Base-by-base conservation (phyloP, 305 asterid species). In the Rubia tinctorum region DNA sequence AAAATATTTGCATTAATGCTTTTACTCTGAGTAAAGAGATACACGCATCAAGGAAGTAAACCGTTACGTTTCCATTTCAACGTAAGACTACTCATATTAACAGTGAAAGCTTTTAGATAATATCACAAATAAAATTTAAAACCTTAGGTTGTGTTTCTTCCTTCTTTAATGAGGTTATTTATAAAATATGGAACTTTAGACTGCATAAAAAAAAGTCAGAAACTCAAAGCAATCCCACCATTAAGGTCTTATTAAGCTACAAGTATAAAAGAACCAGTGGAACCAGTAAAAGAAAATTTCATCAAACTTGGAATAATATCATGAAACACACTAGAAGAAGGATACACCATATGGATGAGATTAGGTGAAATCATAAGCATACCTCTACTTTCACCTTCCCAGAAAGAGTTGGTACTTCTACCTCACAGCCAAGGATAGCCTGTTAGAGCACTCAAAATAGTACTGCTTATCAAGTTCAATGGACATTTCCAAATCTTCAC, bases 351-450 rank as follows among this genome's bases (percentile, higher is more conserved):
- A 75, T 71, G 62, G 27, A 63, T 60, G 62, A 77, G 40, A 75
- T 69, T 53, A 67, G 56, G 72, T 37, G 53, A 60, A 63, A 3
- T 44, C 8, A 58, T 13, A 30, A 64, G 56, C 91, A 80, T 86
- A 88, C 98, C 79, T 76, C 87, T 75, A 94, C 71, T 76, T 85
- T 84, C 72, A 76, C 79, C 82, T 80, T 84, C 81, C 97, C 97
- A 71, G 86, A 79, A 55, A 94, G 82, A 73, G 98, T 91, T 73
- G 96, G 95, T 39, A 94, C 90, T 79, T 87, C 95, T 77, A 91
- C 78, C 75, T 81, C 77, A 78, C 97, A 97, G 77, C 97, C 98
- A 88, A 94, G 96, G 76, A 91, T 84, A 69, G 98, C 97, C 97
- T 94, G 88, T 78, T 17, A 78, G 75, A 80, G 78, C 72, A 77